Conservation (phyloP, 2,329 filamentous ascomycete genomes). For the Xenosphaeropsis pyriputrescens region DNA sequence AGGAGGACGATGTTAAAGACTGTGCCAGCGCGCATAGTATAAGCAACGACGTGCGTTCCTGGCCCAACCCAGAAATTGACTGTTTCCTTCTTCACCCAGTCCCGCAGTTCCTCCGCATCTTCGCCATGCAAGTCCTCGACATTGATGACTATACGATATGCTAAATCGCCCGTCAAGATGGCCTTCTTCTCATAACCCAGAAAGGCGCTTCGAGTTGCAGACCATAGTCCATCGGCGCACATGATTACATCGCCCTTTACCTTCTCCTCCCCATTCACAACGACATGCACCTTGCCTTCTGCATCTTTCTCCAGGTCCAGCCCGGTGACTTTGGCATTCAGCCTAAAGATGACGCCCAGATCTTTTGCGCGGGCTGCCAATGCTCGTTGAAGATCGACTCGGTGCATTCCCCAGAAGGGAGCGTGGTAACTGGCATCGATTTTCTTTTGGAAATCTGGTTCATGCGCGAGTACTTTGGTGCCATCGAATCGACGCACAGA, state of each 20-base stretch:
- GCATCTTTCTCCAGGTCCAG: constrained; percentile 5
- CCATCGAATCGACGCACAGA: constrained; percentile 38
- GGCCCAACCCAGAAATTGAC: constrained; percentile 52
- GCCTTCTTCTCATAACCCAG: constrained; percentile 31
- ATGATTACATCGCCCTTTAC: constrained; percentile 40
- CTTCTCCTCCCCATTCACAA: constrained; percentile 11
- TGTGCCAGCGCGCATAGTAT: constrained; percentile 40
- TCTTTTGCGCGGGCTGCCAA: constrained; percentile 22
- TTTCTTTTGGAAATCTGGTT: constrained; percentile 11
- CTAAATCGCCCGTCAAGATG: constrained; percentile 45
- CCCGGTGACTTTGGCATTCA: constrained; percentile 19
- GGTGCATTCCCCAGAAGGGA: constrained; percentile 29
- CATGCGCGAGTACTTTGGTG: constrained; percentile 13
- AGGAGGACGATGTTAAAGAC: constrained; percentile 54
- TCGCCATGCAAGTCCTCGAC: constrained; percentile 34
- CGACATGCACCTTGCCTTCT: constrained; percentile 8
- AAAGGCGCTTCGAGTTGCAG: constrained; percentile 33
- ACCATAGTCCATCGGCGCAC: constrained; percentile 51
- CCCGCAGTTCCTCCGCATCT: constrained; percentile 26
- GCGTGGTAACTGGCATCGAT: constrained; percentile 8
- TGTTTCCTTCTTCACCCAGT: constrained; percentile 34
- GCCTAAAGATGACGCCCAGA: constrained; percentile 22
- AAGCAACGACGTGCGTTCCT: constrained; percentile 43
- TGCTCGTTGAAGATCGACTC: constrained; percentile 30
- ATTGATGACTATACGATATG: constrained; percentile 44